These are phyloP conservation scores for Erodium trifolium DNA, from an alignment of 441 rosid genomes.

Conservation along the genomic window DNA sequence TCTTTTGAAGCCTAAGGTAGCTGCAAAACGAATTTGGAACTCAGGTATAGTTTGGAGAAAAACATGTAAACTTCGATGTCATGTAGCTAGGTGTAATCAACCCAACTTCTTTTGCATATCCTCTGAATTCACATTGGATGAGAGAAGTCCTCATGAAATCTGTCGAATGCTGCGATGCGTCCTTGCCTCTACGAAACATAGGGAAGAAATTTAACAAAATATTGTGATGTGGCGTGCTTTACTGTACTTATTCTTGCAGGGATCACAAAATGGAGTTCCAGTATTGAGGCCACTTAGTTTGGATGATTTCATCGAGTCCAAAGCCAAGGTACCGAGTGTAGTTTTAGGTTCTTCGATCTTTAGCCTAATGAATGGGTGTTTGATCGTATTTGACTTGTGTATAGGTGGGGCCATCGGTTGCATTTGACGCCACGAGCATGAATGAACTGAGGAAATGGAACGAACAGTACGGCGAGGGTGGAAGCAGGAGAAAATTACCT, in stretches of 20 bases:
- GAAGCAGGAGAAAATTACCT: slow-evolving; percentile 73
- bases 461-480: slow-evolving; percentile 92
- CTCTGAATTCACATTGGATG: background rate
- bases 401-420: slow-evolving; percentile 89
- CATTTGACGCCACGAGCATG: slow-evolving; percentile 81
- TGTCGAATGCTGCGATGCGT: too few relatives aligned
- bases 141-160: too few relatives aligned
- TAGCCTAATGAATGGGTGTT: background rate
- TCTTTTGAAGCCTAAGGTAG: too few relatives aligned
- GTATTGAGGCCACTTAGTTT: slow-evolving; percentile 47
- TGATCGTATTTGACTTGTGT: background rate
- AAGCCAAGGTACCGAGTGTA: slow-evolving; percentile 52
- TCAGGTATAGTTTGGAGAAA: too few relatives aligned
- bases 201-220: background rate
- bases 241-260: slow-evolving; percentile 23
- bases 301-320: slow-evolving; percentile 69
- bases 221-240: background rate
- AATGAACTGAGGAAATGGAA: slow-evolving; percentile 97
- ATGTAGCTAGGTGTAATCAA: too few relatives aligned
- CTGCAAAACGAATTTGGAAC: too few relatives aligned
- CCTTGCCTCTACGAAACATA: too few relatives aligned
- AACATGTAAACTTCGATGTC: too few relatives aligned
- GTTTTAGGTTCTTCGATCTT: background rate
- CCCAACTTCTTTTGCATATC: background rate
- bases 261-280: slow-evolving; percentile 27